Conservation (phyloP, 129 eudicot species). For the Kitagawia praeruptora region DNA sequence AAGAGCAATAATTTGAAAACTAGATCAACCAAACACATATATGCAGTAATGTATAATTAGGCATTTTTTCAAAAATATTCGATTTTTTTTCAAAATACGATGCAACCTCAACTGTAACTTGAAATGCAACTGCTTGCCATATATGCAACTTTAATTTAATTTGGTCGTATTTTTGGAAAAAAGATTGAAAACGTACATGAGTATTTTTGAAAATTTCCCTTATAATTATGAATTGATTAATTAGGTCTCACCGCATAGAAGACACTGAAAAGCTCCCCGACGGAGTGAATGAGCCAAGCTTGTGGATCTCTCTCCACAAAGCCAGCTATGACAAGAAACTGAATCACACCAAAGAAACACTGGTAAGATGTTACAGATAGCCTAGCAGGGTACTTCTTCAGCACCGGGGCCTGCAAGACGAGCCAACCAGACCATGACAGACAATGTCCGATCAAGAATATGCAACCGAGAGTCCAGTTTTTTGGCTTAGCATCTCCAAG, state of each 20-base stretch:
- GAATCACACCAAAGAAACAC: slow-evolving; percentile 81
- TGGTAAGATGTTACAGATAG: slow-evolving; percentile 90
- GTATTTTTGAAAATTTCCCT: no score
- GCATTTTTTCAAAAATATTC: no score
- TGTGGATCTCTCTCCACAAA: slow-evolving; percentile 73
- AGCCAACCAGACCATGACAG: slow-evolving; percentile 98
- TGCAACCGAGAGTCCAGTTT: slow-evolving; percentile 92
- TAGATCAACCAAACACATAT: background rate
- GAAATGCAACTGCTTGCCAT: no score
- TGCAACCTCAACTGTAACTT: no score
- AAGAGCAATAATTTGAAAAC: no score
- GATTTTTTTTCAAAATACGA: no score
- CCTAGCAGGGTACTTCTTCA: slow-evolving; percentile 94
- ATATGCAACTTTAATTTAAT: no score
- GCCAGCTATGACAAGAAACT: slow-evolving; percentile 77
- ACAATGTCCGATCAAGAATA: slow-evolving; percentile 89
- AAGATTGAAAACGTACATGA: no score
- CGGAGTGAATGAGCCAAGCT: slow-evolving; percentile 87
- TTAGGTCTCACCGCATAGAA: slow-evolving; percentile 61
- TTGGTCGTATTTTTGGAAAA: no score
- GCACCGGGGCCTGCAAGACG: slow-evolving; percentile 80
- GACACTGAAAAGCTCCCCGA: slow-evolving; percentile 83
- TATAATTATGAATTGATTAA: background rate
- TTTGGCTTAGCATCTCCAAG: slow-evolving; percentile 78
- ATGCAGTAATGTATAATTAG: background rate